Conservation (phyloP, 2,329 filamentous ascomycete species). For the Fusarium nisikadoi region DNA sequence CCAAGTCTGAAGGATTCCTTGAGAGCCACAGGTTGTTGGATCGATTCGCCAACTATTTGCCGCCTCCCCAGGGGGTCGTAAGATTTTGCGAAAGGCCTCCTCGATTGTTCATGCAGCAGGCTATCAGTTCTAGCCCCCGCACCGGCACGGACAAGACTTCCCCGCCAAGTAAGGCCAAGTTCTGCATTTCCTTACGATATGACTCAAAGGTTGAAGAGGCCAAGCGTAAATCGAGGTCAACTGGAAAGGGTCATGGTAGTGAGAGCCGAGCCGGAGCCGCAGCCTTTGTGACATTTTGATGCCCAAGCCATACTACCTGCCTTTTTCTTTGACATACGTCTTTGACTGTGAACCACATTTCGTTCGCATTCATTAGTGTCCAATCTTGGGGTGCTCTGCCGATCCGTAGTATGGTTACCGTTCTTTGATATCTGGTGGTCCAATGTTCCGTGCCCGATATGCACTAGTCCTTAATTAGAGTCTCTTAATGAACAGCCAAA, state of each 20-base stretch:
- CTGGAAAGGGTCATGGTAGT: constrained; percentile 1
- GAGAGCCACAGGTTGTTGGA: constrained; percentile 20
- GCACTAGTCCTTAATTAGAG: constrained; percentile 16
- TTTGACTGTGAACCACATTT: background rate
- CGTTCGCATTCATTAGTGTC: background rate
- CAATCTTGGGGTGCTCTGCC: background rate
- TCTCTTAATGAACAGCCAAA: background rate
- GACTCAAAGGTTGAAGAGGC: constrained; percentile 5
- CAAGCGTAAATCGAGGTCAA: background rate
- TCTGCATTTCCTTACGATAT: background rate
- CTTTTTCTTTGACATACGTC: background rate
- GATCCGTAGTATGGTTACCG: constrained; percentile 5
- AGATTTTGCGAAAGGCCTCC: constrained; percentile 21
- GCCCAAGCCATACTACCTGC: background rate
- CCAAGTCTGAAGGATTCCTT: background rate
- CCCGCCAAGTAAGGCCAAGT: constrained; percentile 29
- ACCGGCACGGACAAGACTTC: constrained; percentile 32
- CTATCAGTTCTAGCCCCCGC: constrained; percentile 23
- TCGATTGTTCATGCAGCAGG: constrained; percentile 19
- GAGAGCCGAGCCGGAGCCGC: constrained; percentile 37
- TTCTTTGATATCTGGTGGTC: constrained; percentile 15
- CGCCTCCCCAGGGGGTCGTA: constrained; percentile 28
- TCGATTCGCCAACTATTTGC: constrained; percentile 20
- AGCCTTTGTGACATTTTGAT: constrained; percentile 20
- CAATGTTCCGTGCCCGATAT: background rate